Base-by-base conservation (phyloP, 331 rosid genomes). In the Erythrophleum ivorense region DNA sequence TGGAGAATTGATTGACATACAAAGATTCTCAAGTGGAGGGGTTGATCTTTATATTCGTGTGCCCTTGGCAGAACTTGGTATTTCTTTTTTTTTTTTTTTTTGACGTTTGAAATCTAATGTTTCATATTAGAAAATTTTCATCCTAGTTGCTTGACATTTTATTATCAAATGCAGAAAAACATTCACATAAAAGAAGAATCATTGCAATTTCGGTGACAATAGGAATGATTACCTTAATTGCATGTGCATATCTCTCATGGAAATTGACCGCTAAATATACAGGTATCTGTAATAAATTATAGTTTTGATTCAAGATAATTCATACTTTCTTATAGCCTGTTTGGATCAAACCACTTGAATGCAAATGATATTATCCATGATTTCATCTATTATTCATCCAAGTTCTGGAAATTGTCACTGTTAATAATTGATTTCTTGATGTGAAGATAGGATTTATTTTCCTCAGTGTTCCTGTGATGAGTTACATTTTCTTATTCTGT, bases 191-290 rank as follows among this genome's bases (percentile, higher is more conserved):
- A 74, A 19, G 45, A 21, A 84, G 69, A 84, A 79, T 82, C 4
- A 48, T 77, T 29, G 55, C 79, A 21, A 64, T 81, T 82, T 13
- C 11, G 1, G 81, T 60, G 55, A 49, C 50, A 53, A 41, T 77
- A 63, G 90, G 90, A 76, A 41, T 77, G 60, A 21, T 60, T 31
- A 13, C 43, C 1, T 64, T 73, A 3, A 38, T 31, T 7, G 18
- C 77, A 0, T 58, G 70, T 80, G 82, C 79, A 4, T 86, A 77
- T 78, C 71, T 85, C 69, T 1, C 46, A 58, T 53, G 82, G 64
- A 84, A 77, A 65, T 48, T 62, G 81, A 67, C 38, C n/a, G 29
- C 41, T 14, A 63, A 75, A n/a, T 43, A 19, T 13, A 71, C 3
- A 62, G 69, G 82, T 84, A 71, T 79, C 4, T 11, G 77, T 52